Percentiles rank a stretch among this genome's conserved stretches.
phyloP scores from a whole-genome alignment of 2,329 filamentous ascomycete species.

The Pyrenophora teres region DNA sequence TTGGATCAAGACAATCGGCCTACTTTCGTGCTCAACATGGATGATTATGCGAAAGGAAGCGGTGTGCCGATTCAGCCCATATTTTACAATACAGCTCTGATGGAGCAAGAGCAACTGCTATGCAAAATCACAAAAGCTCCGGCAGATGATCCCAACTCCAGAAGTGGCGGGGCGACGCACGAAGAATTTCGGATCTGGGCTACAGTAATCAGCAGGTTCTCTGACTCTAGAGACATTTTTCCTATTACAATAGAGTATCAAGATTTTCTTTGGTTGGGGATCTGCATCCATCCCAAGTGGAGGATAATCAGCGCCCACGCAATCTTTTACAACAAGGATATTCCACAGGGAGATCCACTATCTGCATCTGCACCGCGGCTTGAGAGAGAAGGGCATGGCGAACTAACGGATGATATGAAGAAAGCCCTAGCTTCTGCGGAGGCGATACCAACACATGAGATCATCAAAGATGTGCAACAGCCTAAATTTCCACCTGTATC shows the following conservation, averaged over 20 bases:
- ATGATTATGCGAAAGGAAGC: slow-evolving; percentile 27
- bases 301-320: slow-evolving; percentile 33
- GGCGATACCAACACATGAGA: slow-evolving; percentile 3
- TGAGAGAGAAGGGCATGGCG: neutral
- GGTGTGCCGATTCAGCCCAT: slow-evolving; percentile 28
- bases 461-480: slow-evolving; percentile 4
- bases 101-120: slow-evolving; percentile 33
- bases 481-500: slow-evolving; percentile 13
- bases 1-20: slow-evolving; percentile 41
- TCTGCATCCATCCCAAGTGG: slow-evolving; percentile 37
- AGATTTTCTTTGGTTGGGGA: slow-evolving; percentile 39
- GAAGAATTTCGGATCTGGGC: slow-evolving; percentile 51
- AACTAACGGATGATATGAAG: neutral
- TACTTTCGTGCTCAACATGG: slow-evolving; percentile 40
- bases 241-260: slow-evolving; percentile 48
- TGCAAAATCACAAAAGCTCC: slow-evolving; percentile 27
- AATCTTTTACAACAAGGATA: slow-evolving; percentile 23
- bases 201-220: slow-evolving; percentile 50
- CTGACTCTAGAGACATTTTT: slow-evolving; percentile 54
- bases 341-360: slow-evolving; percentile 15
- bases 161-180: slow-evolving; percentile 30
- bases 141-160: neutral
- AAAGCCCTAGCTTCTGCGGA: slow-evolving; percentile 12
- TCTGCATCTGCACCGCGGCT: slow-evolving; percentile 3
- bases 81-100: slow-evolving; percentile 40